A percentile compares a stretch with the other conserved stretches of the same genome.
Evolutionary conservation across 164 flowering plant genomes (phyloP).

Genomic region (Tetrastigma voinierianum): DNA sequence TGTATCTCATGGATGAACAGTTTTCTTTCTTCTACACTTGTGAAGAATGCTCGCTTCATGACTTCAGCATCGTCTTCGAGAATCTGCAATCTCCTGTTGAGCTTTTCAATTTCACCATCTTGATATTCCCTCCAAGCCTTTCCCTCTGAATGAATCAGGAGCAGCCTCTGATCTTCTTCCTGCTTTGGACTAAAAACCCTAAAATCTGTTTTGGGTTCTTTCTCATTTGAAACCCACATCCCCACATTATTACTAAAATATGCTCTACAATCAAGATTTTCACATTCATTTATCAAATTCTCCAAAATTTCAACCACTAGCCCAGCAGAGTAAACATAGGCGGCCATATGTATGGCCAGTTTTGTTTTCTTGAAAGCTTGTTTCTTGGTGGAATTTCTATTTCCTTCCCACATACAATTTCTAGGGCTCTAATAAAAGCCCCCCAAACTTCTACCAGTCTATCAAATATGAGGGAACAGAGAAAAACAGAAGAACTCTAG

Average conservation of each 20-base stretch:
- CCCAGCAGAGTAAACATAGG: neutral
- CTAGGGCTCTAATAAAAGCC: neutral
- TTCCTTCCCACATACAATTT: neutral
- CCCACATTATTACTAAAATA: neutral
- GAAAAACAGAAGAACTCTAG: neutral
- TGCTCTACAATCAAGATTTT: no score
- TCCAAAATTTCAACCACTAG: neutral
- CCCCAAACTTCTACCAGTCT: slow-evolving; percentile 2
- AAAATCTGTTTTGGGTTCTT: neutral
- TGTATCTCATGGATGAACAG: slow-evolving; percentile 27
- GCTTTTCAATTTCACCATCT: slow-evolving; percentile 13
- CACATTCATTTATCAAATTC: neutral
- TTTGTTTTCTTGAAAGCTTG: slow-evolving; percentile 2
- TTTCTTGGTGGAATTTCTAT: neutral
- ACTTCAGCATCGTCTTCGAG: slow-evolving; percentile 42
- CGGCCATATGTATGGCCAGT: neutral
- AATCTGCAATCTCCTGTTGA: slow-evolving; percentile 24
- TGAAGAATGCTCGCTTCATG: slow-evolving; percentile 25
- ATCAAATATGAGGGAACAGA: neutral
- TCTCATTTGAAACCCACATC: slow-evolving; percentile 1
- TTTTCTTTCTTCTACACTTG: slow-evolving; percentile 28
- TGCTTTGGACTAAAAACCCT: slow-evolving; percentile 9
- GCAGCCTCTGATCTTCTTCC: neutral
- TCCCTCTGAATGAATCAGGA: neutral
- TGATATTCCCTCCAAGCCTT: slow-evolving; percentile 3